Evolutionary conservation across 352 stramenopile species (phyloP).

Genomic region (Phytopythium sindhum): DNA sequence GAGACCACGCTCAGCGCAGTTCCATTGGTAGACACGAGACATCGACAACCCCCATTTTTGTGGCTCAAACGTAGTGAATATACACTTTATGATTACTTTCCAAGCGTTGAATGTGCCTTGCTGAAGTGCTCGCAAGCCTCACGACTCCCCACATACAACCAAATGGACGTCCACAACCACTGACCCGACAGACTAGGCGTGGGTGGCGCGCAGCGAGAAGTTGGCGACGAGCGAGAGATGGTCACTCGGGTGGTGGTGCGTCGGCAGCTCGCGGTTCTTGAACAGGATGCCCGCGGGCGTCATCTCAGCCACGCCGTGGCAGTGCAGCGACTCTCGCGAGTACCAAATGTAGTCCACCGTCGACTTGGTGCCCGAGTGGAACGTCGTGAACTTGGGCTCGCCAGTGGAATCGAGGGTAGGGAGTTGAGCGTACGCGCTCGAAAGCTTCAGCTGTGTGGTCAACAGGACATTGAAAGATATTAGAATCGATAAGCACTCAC

Average conservation of each 20-base stretch:
- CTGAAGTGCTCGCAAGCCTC: too few relatives aligned
- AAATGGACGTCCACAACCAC: too few relatives aligned
- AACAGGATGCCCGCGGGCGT: constrained; percentile 48
- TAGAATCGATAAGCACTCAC: not conserved
- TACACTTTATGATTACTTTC: constrained; percentile 2
- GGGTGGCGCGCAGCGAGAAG: constrained; percentile 35
- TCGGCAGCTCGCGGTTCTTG: constrained; percentile 41
- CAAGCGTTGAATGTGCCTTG: not conserved
- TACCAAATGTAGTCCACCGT: constrained; percentile 79
- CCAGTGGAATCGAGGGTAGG: constrained; percentile 44
- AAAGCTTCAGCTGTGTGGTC: constrained; percentile 36
- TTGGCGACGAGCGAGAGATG: constrained; percentile 67
- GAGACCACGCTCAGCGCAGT: not conserved
- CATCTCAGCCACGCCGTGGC: constrained; percentile 67
- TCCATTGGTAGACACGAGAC: constrained; percentile 5
- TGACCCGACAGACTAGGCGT: not conserved
- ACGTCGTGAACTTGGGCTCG: constrained; percentile 73
- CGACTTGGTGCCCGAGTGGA: constrained; percentile 51
- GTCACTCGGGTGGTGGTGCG: constrained; percentile 53
- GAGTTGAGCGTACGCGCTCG: constrained; percentile 59
- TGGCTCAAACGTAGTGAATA: constrained; percentile 9
- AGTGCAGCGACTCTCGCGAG: constrained; percentile 40
- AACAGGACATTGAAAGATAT: not conserved
- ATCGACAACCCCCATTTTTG: constrained; percentile 4
- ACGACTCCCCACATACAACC: too few relatives aligned